Evolutionary conservation across 768 basidiomycete species (phyloP).

Genomic region (Pulveroboletus sp.): DNA sequence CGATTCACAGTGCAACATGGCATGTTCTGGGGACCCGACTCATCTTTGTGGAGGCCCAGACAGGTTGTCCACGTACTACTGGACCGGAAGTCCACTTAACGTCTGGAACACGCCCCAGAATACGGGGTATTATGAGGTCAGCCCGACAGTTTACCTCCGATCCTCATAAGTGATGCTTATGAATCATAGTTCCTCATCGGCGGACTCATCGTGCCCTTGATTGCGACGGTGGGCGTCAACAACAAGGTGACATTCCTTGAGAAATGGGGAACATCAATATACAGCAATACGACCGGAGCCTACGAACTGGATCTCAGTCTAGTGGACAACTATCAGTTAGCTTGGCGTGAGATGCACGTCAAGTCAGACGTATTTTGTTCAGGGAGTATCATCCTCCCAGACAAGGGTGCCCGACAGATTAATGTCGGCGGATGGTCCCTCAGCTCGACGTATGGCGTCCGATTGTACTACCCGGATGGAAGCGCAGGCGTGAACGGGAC

Average conservation of each 20-base stretch:
- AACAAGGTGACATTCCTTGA: conserved; percentile 80
- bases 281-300: conserved; percentile 65
- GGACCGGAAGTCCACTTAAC: conserved; percentile 46
- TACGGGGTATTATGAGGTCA: conserved; percentile 67
- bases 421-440: conserved; percentile 52
- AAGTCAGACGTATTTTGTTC: conserved; percentile 80
- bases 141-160: conserved; percentile 20
- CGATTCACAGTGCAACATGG: conserved; percentile 39
- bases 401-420: conserved; percentile 49
- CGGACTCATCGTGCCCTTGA: conserved; percentile 67
- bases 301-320: conserved; percentile 72
- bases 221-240: conserved; percentile 74
- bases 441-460: conserved; percentile 66
- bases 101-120: conserved; percentile 63
- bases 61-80: conserved; percentile 52
- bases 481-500: conserved; percentile 64
- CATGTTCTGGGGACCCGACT: conserved; percentile 68
- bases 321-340: conserved; percentile 36
- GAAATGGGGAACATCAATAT: conserved; percentile 63
- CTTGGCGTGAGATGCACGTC: conserved; percentile 77
- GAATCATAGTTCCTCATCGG: conserved; percentile 39
- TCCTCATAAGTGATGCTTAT: not conserved
- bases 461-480: conserved; percentile 71
- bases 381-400: conserved; percentile 67
- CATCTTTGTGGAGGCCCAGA: conserved; percentile 63